phyloP scores from a whole-genome alignment of 345 rosid genomes.

The Pugionium dolabratum region DNA sequence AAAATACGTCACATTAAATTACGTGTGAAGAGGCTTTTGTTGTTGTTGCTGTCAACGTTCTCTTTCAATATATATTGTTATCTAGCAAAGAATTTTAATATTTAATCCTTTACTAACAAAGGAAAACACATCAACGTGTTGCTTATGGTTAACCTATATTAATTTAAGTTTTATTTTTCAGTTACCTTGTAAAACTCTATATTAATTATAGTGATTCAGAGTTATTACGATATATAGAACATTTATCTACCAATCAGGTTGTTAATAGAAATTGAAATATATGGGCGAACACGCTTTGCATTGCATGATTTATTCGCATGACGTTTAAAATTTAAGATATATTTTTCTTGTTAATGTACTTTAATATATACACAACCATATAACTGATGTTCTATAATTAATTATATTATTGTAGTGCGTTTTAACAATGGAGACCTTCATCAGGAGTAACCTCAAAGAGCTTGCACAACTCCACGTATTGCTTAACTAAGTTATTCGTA shows the following conservation, averaged over 20 bases:
- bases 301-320: not conserved
- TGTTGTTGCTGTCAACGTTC: too few species aligned
- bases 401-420: not conserved
- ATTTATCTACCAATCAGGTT: not conserved
- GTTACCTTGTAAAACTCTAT: too few species aligned
- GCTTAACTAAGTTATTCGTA: constrained; percentile 31
- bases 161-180: too few species aligned
- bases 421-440: constrained; percentile 20
- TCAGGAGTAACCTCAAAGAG: constrained; percentile 36
- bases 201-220: too few species aligned
- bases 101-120: too few species aligned
- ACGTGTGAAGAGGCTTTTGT: too few species aligned
- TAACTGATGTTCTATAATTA: not conserved
- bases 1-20: too few species aligned
- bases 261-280: not conserved
- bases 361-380: not conserved
- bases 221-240: not conserved
- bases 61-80: too few species aligned
- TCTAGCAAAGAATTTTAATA: too few species aligned
- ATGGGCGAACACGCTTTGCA: not conserved
- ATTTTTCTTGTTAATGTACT: too few species aligned
- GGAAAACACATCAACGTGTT: too few species aligned
- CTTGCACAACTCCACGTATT: constrained; percentile 43
- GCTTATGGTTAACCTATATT: too few species aligned
- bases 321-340: not conserved